Percentiles rank a stretch among this genome's conserved stretches.
Conservation (phyloP, 495 filamentous ascomycete genomes). For the Jackrogersella multiformis region DNA sequence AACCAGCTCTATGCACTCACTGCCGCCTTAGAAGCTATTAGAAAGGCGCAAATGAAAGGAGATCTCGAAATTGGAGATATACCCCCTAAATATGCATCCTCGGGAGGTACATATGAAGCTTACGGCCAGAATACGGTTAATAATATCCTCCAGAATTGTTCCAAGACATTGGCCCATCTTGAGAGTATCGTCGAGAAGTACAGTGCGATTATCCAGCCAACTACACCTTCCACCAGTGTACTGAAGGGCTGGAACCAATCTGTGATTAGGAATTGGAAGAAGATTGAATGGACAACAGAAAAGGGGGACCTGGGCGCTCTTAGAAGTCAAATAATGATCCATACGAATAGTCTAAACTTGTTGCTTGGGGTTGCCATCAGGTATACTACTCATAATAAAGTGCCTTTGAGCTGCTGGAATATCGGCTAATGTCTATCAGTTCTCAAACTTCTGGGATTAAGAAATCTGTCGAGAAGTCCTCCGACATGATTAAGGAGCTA, state of each 20-base stretch:
- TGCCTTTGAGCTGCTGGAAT: not conserved
- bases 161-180: not conserved
- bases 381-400: not conserved
- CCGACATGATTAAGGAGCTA: conserved; percentile 1
- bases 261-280: conserved; percentile 3
- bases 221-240: not conserved
- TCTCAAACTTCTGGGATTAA: not conserved
- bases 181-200: conserved; percentile 2
- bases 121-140: not conserved
- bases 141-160: conserved; percentile 4
- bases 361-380: conserved; percentile 4
- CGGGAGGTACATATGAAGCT: not conserved
- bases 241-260: not conserved
- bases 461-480: conserved; percentile 3
- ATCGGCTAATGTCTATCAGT: not conserved
- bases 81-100: not conserved
- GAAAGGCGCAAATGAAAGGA: not conserved
- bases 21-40: conserved; percentile 9
- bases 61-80: not conserved
- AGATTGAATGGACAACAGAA: conserved; percentile 11
- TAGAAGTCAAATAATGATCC: conserved; percentile 2
- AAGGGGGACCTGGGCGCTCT: conserved; percentile 1
- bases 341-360: conserved; percentile 4
- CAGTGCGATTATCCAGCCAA: not conserved
- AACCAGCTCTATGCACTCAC: conserved; percentile 7